Evolutionary conservation across 2,329 filamentous ascomycete species (phyloP).

Genomic region (Seiridium cupressi): DNA sequence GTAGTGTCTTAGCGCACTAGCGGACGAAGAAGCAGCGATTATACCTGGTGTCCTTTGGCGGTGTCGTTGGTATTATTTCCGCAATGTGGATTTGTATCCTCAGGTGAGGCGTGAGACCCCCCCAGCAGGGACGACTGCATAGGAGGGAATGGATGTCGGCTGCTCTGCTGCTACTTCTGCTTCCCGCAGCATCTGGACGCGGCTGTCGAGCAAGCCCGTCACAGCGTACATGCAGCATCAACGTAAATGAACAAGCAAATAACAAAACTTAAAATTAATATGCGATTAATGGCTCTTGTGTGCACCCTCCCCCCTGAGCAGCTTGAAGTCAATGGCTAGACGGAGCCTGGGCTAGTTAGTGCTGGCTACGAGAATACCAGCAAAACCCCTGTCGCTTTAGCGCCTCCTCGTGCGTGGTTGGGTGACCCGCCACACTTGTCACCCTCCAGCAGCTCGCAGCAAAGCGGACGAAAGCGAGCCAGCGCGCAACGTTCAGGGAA

Average conservation of each 20-base stretch:
- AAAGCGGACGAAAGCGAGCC: neutral
- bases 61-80: neutral
- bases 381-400: neutral
- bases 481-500: neutral
- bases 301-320: neutral
- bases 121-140: neutral
- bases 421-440: neutral
- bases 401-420: neutral
- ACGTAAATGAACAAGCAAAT: too few species aligned
- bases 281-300: too few species aligned
- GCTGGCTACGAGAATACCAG: neutral
- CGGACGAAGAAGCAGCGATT: neutral
- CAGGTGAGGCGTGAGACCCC: slow-evolving; percentile 1
- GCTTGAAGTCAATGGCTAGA: neutral
- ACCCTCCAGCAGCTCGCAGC: neutral
- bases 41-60: neutral
- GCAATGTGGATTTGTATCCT: neutral
- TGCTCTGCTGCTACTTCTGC: too few species aligned
- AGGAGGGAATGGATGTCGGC: too few species aligned
- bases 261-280: too few species aligned
- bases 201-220: too few species aligned
- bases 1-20: neutral
- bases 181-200: too few species aligned
- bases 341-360: neutral
- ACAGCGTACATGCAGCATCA: too few species aligned